Evolutionary conservation across 345 rosid genomes (phyloP).

Genomic region (Crucihimalaya himalaica): DNA sequence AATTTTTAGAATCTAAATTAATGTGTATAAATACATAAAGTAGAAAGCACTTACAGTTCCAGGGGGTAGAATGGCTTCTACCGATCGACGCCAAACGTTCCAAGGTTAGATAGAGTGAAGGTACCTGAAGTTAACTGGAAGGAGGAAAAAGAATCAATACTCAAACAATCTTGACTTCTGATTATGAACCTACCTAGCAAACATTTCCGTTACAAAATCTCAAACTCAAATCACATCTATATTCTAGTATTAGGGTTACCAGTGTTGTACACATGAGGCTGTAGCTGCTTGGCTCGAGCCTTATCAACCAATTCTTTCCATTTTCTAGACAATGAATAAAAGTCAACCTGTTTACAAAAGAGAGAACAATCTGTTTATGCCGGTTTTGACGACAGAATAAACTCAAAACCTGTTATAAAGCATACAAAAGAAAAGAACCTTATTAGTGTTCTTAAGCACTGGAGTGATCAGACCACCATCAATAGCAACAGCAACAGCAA

Average conservation of each 20-base stretch:
- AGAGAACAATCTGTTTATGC: neutral
- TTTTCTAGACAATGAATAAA: conserved; percentile 88
- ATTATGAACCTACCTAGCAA: neutral
- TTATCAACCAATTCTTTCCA: conserved; percentile 98
- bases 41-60: conserved; percentile 72
- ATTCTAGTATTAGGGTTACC: conserved; percentile 46
- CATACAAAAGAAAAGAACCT: conserved; percentile 49
- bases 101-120: conserved; percentile 94
- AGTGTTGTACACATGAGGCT: conserved; percentile 85
- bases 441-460: conserved; percentile 94
- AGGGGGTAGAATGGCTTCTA: conserved; percentile 96
- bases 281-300: conserved; percentile 95
- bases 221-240: neutral
- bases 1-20: neutral
- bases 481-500: conserved; percentile 96
- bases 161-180: conserved; percentile 14
- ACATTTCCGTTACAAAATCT: neutral
- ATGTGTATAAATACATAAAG: neutral
- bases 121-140: conserved; percentile 58
- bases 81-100: conserved; percentile 96
- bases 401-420: neutral
- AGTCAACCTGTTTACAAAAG: conserved; percentile 60
- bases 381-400: neutral
- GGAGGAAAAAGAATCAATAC: conserved; percentile 4
- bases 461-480: conserved; percentile 96